These are phyloP conservation scores for Poronia punctata DNA, from an alignment of 495 filamentous ascomycete species.

Conservation along the genomic window DNA sequence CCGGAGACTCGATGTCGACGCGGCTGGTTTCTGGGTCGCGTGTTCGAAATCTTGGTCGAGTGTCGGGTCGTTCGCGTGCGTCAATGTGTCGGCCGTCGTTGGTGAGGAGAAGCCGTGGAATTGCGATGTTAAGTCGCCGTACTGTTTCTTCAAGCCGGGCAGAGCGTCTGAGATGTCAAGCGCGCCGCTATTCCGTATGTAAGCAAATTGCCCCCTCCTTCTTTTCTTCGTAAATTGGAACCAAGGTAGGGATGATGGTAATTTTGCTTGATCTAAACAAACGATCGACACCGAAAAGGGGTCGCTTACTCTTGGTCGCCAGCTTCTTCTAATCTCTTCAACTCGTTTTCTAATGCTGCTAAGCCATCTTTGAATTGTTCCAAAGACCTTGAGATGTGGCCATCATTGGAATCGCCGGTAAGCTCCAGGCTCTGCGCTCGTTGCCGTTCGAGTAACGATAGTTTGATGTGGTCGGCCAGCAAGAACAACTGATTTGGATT, in stretches of 20 bases:
- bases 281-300: conserved; percentile 5
- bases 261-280: not conserved
- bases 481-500: conserved; percentile 62
- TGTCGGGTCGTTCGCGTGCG: conserved; percentile 59
- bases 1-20: conserved; percentile 23
- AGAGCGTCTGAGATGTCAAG: conserved; percentile 41
- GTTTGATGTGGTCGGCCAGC: conserved; percentile 71
- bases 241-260: too few species aligned
- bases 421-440: conserved; percentile 83
- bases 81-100: conserved; percentile 42
- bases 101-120: conserved; percentile 53
- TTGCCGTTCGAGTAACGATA: conserved; percentile 79
- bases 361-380: conserved; percentile 81
- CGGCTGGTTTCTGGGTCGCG: conserved; percentile 46
- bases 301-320: conserved; percentile 49
- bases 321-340: conserved; percentile 50
- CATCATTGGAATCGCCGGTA: conserved; percentile 72
- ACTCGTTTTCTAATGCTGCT: conserved; percentile 63
- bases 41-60: conserved; percentile 61
- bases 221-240: not conserved
- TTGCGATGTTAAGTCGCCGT: conserved; percentile 50
- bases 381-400: conserved; percentile 81
- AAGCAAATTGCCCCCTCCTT: conserved; percentile 3
- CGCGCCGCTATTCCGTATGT: conserved; percentile 32
- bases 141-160: conserved; percentile 49